A percentile compares a stretch with the other conserved stretches of the same genome.
These are phyloP conservation scores for Proliferodiscus dingleyae DNA, from an alignment of 2,329 filamentous ascomycete genomes.

Conservation along the genomic window DNA sequence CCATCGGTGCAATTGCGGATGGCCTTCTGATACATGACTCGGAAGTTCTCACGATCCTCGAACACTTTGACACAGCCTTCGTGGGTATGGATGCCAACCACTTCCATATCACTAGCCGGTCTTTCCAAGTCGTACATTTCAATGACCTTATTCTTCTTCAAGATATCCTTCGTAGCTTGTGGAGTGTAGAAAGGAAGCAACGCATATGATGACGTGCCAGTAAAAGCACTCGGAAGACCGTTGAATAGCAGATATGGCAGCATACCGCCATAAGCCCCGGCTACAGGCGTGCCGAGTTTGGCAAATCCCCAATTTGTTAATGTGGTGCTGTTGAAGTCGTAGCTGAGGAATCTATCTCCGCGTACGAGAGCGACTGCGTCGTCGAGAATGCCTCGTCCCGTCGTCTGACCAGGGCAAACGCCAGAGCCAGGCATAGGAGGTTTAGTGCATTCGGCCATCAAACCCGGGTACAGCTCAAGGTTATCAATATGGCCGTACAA, in stretches of 20 bases:
- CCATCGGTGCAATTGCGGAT: constrained; percentile 39
- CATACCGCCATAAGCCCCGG: constrained; percentile 43
- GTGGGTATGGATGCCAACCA: constrained; percentile 45
- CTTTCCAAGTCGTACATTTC: constrained; percentile 42
- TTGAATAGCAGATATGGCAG: constrained; percentile 40
- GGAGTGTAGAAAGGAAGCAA: constrained; percentile 48
- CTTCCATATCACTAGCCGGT: constrained; percentile 36
- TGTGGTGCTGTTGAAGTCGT: constrained; percentile 44
- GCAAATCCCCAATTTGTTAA: constrained; percentile 47
- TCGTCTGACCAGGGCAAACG: constrained; percentile 41
- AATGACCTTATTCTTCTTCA: constrained; percentile 41
- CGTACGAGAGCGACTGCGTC: constrained; percentile 44
- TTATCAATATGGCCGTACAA: constrained; percentile 48
- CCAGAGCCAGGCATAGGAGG: constrained; percentile 44
- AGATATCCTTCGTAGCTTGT: constrained; percentile 40
- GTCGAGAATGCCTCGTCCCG: constrained; percentile 41
- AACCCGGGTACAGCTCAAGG: constrained; percentile 53
- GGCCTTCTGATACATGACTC: constrained; percentile 41
- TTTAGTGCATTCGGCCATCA: constrained; percentile 53
- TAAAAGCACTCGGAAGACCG: constrained; percentile 42
- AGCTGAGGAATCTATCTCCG: constrained; percentile 42
- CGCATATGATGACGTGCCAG: constrained; percentile 44
- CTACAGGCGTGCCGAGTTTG: constrained; percentile 34
- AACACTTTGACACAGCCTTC: constrained; percentile 46
- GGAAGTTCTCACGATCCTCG: constrained; percentile 44